Evolutionary conservation across 306 rosid genomes (phyloP), one percentile per base, ranked within the genome.

Genomic region (Ormosia emarginata): DNA sequence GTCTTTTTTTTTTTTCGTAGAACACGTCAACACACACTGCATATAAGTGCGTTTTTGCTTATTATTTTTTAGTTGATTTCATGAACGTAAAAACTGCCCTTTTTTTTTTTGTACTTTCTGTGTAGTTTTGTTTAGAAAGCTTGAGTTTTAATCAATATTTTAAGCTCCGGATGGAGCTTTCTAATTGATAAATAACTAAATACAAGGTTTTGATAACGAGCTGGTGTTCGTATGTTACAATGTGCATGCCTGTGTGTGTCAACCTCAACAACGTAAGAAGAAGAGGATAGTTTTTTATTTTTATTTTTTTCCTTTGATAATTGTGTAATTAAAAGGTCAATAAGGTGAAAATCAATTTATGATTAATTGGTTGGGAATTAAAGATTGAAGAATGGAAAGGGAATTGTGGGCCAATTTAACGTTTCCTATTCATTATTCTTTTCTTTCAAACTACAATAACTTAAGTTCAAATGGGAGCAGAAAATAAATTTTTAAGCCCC

Each of bases 301-400:
- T 4, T 14, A 24, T 36, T 9, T 15, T 9, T 5, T 41, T 12
- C 8, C 4, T 53, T 58, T 56, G 44, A 7, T 67, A 10, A 49
- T 47, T 58, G 32, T 68, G 82, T 59, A 33, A 76, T 59, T 69
- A n/a, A 69, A 62, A 67, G 52, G 17, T 43, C 32, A 17, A 11
- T 81, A 4, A 33, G 53, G 11, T 37, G 33, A 14, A 52, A 81
- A 72, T 37, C 58, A 66, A 14, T 72, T 73, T 34, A 4, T 62
- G 62, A 41, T 36, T 57, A 40, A 37, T 59, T 80, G 46, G 44
- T 34, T 56, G 47, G 17, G 5, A 55, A 32, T 15, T 76, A 9
- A 68, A 67, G n/a, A 49, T 58, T 65, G 83, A 66, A 17, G 59
- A 78, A 83, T 72, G 58, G 67, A 9, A 72, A 77, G 65, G 24